A percentile compares a stretch with the other conserved stretches of the same genome.
Evolutionary conservation across 106 monocot species (phyloP).

Genomic region (Dendrobium huoshanense): DNA sequence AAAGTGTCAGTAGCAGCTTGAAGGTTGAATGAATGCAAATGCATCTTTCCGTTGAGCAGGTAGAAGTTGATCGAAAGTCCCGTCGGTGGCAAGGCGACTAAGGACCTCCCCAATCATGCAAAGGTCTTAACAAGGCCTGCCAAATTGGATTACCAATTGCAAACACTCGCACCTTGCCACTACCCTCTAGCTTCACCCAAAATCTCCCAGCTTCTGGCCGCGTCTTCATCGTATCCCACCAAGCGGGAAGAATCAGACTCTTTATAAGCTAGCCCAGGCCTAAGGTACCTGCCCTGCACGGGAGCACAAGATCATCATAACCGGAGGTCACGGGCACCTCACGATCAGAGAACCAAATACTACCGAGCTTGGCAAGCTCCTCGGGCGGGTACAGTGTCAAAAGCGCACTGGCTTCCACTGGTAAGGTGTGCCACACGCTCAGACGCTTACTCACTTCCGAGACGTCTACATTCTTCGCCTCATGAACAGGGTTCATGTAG

Average conservation of each 20-base stretch:
- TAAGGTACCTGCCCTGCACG: neutral
- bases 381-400: no score
- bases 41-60: slow-evolving; percentile 3
- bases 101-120: slow-evolving; percentile 1
- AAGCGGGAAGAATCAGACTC: neutral
- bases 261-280: neutral
- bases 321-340: no score
- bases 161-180: slow-evolving; percentile 2
- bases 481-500: no score
- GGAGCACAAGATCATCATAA: neutral
- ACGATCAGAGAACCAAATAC: no score
- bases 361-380: no score
- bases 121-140: slow-evolving; percentile 3
- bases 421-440: no score
- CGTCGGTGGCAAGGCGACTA: neutral
- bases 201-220: neutral
- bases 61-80: neutral
- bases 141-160: neutral
- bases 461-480: no score
- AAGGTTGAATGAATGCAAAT: neutral
- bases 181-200: neutral
- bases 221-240: slow-evolving; percentile 2
- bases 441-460: no score
- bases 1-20: neutral
- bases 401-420: no score